These are phyloP conservation scores for Ilyonectria destructans DNA, from an alignment of 2,329 filamentous ascomycete species.

Conservation along the genomic window DNA sequence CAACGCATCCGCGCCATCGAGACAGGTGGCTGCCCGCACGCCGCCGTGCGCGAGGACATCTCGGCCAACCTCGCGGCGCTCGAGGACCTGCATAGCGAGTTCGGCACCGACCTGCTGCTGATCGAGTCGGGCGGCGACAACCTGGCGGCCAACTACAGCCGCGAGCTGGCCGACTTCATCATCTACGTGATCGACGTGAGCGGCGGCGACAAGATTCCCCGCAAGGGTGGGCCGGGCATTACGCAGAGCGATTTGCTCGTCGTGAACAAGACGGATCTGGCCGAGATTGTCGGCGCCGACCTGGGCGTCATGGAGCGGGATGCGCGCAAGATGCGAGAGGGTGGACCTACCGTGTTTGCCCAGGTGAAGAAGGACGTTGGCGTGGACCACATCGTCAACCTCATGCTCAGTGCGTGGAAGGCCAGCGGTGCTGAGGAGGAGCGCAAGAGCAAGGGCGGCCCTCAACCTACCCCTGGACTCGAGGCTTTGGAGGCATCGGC, in stretches of 20 bases:
- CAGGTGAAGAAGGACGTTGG: constrained; percentile 95
- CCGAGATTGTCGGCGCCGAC: constrained; percentile 91
- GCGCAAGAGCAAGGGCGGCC: constrained; percentile 69
- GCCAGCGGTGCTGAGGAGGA: constrained; percentile 84
- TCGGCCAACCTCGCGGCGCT: constrained; percentile 93
- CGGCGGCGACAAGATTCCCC: constrained; percentile 95
- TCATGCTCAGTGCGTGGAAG: constrained; percentile 95
- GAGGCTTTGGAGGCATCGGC: constrained; percentile 67
- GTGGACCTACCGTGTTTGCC: constrained; percentile 94
- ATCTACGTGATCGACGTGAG: constrained; percentile 99
- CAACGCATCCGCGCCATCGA: constrained; percentile 94
- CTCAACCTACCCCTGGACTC: constrained; percentile 70
- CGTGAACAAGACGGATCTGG: constrained; percentile 97
- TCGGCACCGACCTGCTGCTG: constrained; percentile 86
- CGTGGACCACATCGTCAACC: constrained; percentile 87
- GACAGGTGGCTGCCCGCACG: constrained; percentile 97
- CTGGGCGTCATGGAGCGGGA: constrained; percentile 95
- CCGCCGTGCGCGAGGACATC: constrained; percentile 97
- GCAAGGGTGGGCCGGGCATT: constrained; percentile 97
- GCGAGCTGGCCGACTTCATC: constrained; percentile 97
- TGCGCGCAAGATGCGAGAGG: constrained; percentile 94
- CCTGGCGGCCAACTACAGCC: constrained; percentile 94
- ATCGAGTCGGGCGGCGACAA: constrained; percentile 98
- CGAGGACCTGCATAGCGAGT: constrained; percentile 87
- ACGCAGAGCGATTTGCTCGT: constrained; percentile 95